Evolutionary conservation across 164 flowering plant species (phyloP).

Genomic region (Nymphaea colorata): DNA sequence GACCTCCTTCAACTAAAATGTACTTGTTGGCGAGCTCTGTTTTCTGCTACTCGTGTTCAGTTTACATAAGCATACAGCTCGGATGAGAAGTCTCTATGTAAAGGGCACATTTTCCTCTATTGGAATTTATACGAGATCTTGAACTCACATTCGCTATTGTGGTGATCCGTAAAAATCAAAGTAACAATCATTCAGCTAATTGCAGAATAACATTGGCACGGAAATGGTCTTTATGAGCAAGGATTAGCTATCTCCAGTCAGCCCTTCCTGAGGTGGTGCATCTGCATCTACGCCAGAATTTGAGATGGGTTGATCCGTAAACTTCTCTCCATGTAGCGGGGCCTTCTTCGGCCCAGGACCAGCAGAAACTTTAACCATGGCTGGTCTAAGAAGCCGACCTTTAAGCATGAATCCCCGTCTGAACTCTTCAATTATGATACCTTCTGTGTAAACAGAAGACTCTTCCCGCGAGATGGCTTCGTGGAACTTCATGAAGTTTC

Average conservation of each 20-base stretch:
- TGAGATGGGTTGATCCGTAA: slow-evolving; percentile 26
- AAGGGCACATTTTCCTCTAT: too few species aligned
- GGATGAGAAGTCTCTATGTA: too few species aligned
- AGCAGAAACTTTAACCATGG: slow-evolving; percentile 82
- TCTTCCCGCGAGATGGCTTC: slow-evolving; percentile 89
- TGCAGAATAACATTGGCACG: too few species aligned
- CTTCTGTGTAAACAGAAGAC: slow-evolving; percentile 68
- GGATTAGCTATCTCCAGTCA: slow-evolving; percentile 1
- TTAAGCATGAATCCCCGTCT: slow-evolving; percentile 77
- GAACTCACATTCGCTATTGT: too few species aligned
- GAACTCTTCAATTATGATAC: slow-evolving; percentile 58
- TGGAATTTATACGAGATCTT: too few species aligned
- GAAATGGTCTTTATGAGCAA: background rate
- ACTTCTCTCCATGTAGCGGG: slow-evolving; percentile 10
- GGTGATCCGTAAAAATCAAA: too few species aligned
- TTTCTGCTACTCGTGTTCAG: too few species aligned
- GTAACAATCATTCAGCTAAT: too few species aligned
- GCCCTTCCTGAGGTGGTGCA: background rate
- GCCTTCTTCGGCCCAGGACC: slow-evolving; percentile 61
- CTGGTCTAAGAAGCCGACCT: slow-evolving; percentile 72
- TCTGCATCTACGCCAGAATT: slow-evolving; percentile 27
- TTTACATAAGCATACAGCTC: too few species aligned
- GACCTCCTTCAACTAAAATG: too few species aligned
- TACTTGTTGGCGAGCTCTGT: too few species aligned
- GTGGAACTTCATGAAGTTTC: slow-evolving; percentile 38